These are phyloP conservation scores for Aeschynomene evenia DNA, from an alignment of 306 rosid species.

Conservation along the genomic window DNA sequence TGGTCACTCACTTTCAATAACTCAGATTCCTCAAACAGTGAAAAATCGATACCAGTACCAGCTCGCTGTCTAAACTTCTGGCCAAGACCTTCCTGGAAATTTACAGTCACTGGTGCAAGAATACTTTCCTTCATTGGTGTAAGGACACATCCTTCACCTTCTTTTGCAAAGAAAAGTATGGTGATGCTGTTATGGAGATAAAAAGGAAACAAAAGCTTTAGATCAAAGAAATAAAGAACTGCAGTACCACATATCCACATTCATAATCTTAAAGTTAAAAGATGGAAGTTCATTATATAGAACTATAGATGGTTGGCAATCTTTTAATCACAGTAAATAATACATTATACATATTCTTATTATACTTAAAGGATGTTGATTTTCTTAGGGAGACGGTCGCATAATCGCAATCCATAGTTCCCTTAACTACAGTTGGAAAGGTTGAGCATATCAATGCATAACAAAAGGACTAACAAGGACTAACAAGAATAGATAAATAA, in stretches of 20 bases:
- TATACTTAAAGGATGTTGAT: neutral
- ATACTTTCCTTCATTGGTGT: constrained; percentile 58
- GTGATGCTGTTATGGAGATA: constrained; percentile 65
- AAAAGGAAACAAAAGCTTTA: constrained; percentile 27
- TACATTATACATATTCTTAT: neutral
- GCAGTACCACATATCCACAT: constrained; percentile 2
- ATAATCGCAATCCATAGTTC: neutral
- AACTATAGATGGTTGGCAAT: constrained; percentile 5
- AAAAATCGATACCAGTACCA: constrained; percentile 77
- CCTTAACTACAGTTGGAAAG: constrained; percentile 5
- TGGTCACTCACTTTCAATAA: constrained; percentile 53
- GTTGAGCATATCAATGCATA: neutral
- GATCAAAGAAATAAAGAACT: constrained; percentile 25
- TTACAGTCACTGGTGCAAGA: constrained; percentile 63
- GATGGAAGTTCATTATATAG: neutral
- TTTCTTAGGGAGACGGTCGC: neutral
- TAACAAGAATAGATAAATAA: neutral
- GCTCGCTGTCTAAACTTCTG: constrained; percentile 84
- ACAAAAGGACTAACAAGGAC: neutral
- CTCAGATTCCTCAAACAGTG: constrained; percentile 69
- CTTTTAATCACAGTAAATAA: neutral
- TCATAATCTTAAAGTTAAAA: neutral
- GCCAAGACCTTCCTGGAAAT: constrained; percentile 86
- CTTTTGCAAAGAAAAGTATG: constrained; percentile 86
- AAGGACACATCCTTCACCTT: constrained; percentile 73